Evolutionary conservation across 345 rosid species (phyloP).

Genomic region (Murraya koenigii): DNA sequence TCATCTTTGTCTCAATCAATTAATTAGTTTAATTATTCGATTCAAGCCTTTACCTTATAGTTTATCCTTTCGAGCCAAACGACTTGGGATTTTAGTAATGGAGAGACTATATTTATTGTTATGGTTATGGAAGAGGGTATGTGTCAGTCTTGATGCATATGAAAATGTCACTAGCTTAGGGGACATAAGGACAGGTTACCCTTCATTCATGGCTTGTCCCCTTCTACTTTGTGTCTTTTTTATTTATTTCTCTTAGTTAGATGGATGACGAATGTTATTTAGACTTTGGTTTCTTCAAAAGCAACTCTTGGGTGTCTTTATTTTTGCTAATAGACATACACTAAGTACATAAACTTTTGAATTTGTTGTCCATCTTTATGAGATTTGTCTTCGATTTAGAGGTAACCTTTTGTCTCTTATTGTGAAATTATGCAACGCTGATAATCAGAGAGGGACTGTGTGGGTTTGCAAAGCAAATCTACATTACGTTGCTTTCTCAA

Average conservation of each 20-base stretch:
- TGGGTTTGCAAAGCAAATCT: neutral
- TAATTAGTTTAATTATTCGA: neutral
- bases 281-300: neutral
- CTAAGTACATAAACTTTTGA: neutral
- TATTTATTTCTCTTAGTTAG: neutral
- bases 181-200: constrained; percentile 30
- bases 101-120: neutral
- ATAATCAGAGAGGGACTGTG: neutral
- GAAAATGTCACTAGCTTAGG: constrained; percentile 19
- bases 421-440: neutral
- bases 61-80: neutral
- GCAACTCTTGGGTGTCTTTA: neutral
- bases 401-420: constrained; percentile 4
- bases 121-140: neutral
- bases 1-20: neutral
- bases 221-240: constrained; percentile 7
- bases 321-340: neutral
- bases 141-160: neutral
- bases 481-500: neutral
- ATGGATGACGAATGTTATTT: neutral
- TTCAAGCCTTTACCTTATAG: too few species aligned
- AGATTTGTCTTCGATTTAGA: constrained; percentile 1
- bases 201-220: constrained; percentile 32
- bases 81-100: neutral
- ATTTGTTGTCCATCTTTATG: neutral